phyloP scores from a whole-genome alignment of 768 basidiomycete genomes.

The Boletus subparvulus region DNA sequence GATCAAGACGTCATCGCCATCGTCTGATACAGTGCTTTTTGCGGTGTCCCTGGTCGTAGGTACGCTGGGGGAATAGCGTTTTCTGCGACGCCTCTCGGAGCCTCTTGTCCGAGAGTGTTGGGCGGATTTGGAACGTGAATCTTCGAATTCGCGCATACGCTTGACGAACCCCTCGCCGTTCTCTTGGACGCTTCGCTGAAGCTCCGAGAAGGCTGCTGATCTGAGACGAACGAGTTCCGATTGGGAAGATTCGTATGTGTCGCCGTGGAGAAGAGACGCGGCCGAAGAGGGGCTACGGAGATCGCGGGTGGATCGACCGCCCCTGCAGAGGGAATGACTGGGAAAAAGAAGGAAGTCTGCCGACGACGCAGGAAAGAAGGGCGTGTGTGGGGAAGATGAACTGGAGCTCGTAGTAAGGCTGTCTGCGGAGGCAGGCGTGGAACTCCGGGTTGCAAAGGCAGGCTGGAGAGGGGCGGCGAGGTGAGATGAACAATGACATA shows the following conservation, averaged over 20 bases:
- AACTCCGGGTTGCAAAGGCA: constrained; percentile 25
- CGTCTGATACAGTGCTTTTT: constrained; percentile 31
- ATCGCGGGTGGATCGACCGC: constrained; percentile 7
- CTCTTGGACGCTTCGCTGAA: constrained; percentile 60
- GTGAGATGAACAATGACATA: constrained; percentile 8
- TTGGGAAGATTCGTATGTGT: constrained; percentile 22
- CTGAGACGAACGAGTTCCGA: constrained; percentile 47
- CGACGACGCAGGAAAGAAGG: constrained; percentile 47
- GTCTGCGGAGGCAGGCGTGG: constrained; percentile 31
- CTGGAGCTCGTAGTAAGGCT: constrained; percentile 25
- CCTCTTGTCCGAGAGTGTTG: constrained; percentile 40
- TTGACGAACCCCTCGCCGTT: constrained; percentile 66
- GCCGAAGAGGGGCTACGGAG: constrained; percentile 24
- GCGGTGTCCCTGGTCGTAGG: constrained; percentile 11
- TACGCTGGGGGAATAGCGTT: constrained; percentile 34
- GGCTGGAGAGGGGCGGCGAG: constrained; percentile 10
- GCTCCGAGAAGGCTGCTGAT: constrained; percentile 64
- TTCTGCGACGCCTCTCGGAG: constrained; percentile 42
- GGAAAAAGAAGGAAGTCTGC: constrained; percentile 50
- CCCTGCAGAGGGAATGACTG: constrained; percentile 15
- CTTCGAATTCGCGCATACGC: constrained; percentile 74
- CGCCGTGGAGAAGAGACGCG: constrained; percentile 16
- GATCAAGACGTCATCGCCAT: constrained; percentile 60
- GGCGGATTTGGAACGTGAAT: constrained; percentile 44
- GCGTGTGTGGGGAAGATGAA: constrained; percentile 32